Evolutionary conservation across 2,329 filamentous ascomycete genomes (phyloP).

Genomic region (Aspergillus tamarii): DNA sequence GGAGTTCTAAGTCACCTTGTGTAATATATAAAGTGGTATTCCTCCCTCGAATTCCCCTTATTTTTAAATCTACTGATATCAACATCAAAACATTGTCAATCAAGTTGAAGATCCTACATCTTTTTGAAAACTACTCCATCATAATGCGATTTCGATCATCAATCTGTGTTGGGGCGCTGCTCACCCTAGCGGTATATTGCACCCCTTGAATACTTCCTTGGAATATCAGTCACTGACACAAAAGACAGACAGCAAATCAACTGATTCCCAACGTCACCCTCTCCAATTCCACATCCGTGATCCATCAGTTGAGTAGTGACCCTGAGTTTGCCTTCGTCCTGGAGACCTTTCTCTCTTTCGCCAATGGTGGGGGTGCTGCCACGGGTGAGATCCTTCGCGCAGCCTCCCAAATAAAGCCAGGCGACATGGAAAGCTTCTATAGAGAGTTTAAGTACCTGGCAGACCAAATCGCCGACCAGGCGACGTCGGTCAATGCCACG

Average conservation of each 20-base stretch:
- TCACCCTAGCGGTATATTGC: neutral
- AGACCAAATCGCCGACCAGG: neutral
- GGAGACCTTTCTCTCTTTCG: neutral
- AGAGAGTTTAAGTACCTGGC: neutral
- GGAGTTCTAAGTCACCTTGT: neutral
- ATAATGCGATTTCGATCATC: neutral
- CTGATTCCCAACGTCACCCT: neutral
- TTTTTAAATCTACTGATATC: neutral
- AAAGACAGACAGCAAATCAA: neutral
- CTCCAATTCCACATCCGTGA: neutral
- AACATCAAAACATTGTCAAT: neutral
- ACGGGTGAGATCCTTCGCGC: neutral
- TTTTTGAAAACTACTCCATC: neutral
- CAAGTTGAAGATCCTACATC: fast-evolving
- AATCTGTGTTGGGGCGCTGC: neutral
- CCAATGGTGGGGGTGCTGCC: neutral
- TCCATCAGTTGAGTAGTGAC: neutral
- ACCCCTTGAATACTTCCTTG: neutral
- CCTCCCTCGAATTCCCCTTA: too few species aligned
- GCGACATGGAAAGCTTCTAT: neutral
- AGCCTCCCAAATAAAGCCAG: neutral
- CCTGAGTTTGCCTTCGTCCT: neutral
- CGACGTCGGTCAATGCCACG: neutral
- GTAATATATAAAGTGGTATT: neutral
- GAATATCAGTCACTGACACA: neutral